phyloP scores from a whole-genome alignment of 306 rosid genomes.

The Cucumis hystrix region DNA sequence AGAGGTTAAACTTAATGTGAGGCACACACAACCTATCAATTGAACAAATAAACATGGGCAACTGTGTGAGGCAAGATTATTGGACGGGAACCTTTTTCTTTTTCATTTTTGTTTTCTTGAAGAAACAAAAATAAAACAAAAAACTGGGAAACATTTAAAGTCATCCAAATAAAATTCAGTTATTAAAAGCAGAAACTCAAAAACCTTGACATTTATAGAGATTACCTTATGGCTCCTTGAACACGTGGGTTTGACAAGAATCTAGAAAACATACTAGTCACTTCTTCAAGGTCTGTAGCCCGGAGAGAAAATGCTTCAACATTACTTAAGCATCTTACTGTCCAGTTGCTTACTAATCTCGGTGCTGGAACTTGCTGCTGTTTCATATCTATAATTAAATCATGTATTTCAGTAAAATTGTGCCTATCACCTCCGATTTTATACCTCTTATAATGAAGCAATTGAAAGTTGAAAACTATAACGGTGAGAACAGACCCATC shows the following conservation, averaged over 20 bases:
- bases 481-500: neutral
- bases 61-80: too few species aligned
- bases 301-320: conserved; percentile 79
- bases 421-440: neutral
- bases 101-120: too few species aligned
- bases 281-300: conserved; percentile 62
- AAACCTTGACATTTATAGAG: neutral
- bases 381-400: conserved; percentile 31
- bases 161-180: neutral
- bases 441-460: neutral
- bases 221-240: conserved; percentile 77
- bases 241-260: conserved; percentile 53
- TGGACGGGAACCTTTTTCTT: neutral
- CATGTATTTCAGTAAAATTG: neutral
- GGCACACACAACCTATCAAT: neutral
- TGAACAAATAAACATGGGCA: too few species aligned
- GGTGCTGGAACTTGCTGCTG: conserved; percentile 49
- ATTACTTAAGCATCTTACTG: conserved; percentile 52
- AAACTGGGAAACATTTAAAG: neutral
- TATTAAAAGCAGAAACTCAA: neutral
- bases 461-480: neutral
- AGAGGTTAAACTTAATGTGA: neutral
- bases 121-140: neutral
- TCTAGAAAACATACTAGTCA: conserved; percentile 63
- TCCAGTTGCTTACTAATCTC: conserved; percentile 52